These are phyloP conservation scores for Mastigamoeba balamuthi DNA, from an alignment of 78 protist genomes.

Conservation along the genomic window DNA sequence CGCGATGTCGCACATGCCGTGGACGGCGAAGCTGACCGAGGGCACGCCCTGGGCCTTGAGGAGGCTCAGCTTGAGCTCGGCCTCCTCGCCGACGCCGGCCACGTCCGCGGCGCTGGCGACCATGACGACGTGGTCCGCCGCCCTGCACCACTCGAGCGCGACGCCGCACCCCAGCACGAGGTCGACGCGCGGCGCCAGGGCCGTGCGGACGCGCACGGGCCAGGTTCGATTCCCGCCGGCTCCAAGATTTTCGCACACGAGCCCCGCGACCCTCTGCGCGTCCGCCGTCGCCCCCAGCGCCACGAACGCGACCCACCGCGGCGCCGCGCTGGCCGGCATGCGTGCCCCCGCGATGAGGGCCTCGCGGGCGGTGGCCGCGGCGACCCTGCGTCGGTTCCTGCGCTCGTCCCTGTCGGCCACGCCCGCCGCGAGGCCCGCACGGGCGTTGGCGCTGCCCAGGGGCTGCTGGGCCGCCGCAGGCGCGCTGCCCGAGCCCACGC, in stretches of 20 bases:
- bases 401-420: background rate
- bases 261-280: too few species aligned
- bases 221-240: too few species aligned
- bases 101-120: background rate
- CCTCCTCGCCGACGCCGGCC: background rate
- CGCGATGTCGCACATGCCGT: too few species aligned
- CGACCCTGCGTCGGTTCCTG: background rate
- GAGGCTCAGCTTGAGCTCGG: background rate
- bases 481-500: background rate
- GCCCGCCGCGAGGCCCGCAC: background rate
- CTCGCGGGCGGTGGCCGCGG: background rate
- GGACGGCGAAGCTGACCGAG: slow-evolving; percentile 37
- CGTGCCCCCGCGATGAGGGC: background rate
- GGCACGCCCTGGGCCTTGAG: slow-evolving; percentile 66
- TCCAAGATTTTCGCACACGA: too few species aligned
- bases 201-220: too few species aligned
- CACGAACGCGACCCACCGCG: too few species aligned
- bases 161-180: too few species aligned
- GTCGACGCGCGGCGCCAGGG: too few species aligned
- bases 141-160: too few species aligned
- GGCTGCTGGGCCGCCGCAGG: background rate
- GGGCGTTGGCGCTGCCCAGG: background rate
- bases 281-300: too few species aligned
- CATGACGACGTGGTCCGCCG: background rate
- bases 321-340: too few species aligned